Evolutionary conservation across 208 protist species (phyloP).

Genomic region (Angomonas ambiguus): DNA sequence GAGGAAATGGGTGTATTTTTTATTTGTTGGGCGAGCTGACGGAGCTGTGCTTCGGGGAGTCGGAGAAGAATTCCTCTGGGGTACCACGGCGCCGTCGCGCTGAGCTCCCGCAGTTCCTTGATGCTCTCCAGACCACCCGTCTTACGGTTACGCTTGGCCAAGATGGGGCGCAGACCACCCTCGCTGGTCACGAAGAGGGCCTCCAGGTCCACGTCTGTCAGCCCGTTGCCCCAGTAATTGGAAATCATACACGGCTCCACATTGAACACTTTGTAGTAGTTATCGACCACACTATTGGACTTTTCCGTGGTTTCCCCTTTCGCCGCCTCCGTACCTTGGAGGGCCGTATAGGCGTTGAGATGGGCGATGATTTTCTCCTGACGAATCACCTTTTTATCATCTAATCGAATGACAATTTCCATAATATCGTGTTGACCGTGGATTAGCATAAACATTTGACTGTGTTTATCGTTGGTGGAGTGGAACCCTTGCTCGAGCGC

Average conservation of each 20-base stretch:
- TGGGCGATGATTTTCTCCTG: constrained; percentile 64
- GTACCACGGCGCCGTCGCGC: constrained; percentile 30
- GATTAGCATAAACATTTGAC: constrained; percentile 72
- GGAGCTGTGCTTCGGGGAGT: constrained; percentile 36
- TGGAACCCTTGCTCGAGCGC: constrained; percentile 33
- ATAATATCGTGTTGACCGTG: constrained; percentile 66
- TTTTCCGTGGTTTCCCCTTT: constrained; percentile 16
- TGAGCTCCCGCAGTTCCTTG: constrained; percentile 61
- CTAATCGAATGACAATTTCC: constrained; percentile 69
- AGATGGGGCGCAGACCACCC: constrained; percentile 47
- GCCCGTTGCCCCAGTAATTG: constrained; percentile 68
- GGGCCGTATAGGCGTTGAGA: constrained; percentile 42
- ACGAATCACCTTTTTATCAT: constrained; percentile 63
- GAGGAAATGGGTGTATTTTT: constrained; percentile 28
- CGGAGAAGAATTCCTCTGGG: constrained; percentile 44
- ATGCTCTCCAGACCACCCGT: constrained; percentile 63
- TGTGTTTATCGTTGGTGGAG: constrained; percentile 67
- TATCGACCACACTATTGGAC: constrained; percentile 21
- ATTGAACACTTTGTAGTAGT: constrained; percentile 71
- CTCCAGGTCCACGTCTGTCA: constrained; percentile 61
- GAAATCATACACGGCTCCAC: constrained; percentile 75
- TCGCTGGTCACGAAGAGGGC: constrained; percentile 63
- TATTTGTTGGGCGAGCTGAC: constrained; percentile 33
- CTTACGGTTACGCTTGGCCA: constrained; percentile 64
- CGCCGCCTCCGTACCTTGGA: constrained; percentile 13